phyloP scores from a whole-genome alignment of 1,284 basidiomycete genomes.

The Ceratobasidium sp. region DNA sequence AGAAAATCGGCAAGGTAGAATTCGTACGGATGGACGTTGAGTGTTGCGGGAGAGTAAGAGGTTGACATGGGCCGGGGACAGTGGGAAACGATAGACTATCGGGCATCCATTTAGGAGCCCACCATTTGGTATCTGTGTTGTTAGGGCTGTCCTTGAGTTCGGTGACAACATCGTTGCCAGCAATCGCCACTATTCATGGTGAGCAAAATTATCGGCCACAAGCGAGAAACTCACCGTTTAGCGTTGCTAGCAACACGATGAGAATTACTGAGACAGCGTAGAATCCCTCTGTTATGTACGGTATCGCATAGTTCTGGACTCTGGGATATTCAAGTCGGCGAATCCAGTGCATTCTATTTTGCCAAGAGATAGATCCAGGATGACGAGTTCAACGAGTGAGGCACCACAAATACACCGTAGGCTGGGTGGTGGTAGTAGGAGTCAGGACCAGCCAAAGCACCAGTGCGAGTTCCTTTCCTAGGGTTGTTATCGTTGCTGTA shows the following conservation, averaged over 20 bases:
- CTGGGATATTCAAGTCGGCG: conserved; percentile 33
- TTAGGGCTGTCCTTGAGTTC: conserved; percentile 43
- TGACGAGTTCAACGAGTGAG: neutral
- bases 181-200: conserved; percentile 21
- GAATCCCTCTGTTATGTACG: conserved; percentile 33
- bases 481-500: conserved; percentile 6
- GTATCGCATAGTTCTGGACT: conserved; percentile 34
- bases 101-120: conserved; percentile 42
- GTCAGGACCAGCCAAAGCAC: neutral
- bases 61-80: conserved; percentile 42
- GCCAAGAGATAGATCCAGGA: neutral
- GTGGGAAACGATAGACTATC: conserved; percentile 25
- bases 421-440: neutral
- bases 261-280: conserved; percentile 31
- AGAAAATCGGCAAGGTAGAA: conserved; percentile 37
- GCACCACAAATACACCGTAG: neutral
- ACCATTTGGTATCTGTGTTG: conserved; percentile 39
- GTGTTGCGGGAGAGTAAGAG: conserved; percentile 31
- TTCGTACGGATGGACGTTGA: conserved; percentile 39
- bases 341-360: conserved; percentile 12
- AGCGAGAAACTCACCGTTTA: conserved; percentile 19
- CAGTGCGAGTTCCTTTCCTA: neutral
- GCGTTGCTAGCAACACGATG: neutral
- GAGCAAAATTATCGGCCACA: neutral
- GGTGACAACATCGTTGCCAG: conserved; percentile 42